Base-by-base conservation (phyloP, 768 basidiomycete genomes). In the Lentinula raphanica region DNA sequence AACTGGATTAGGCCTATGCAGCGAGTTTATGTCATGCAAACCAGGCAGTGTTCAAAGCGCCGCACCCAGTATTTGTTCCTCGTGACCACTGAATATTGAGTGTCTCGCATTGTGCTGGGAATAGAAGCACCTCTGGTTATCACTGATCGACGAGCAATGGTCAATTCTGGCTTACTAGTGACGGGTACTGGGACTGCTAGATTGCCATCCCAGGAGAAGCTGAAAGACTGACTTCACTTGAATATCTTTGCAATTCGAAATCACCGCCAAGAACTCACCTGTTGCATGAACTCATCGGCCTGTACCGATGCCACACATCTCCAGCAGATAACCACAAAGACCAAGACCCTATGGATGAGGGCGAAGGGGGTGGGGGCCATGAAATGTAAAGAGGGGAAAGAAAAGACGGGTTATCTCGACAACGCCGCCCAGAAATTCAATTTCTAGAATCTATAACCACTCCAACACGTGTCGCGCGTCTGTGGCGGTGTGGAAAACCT, bases 1-100 rank as follows among this genome's bases (percentile, higher is more conserved):
- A 5, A 67, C 68, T 3, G 82, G 81, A 62, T 80, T 78, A 7
- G 82, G 83, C 5, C 85, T 86, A 51, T 19, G 19, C 12, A n/a
- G 59, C 57, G 46, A 35, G 60, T 38, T 56, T 23, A 54, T 46
- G 27, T 49, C 19, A 48, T 28, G 6, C 35, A 42, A 54, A 32
- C n/a, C 25, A 39, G 35, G 42, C 54, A 39, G 13, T 21, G 15
- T 38, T 27, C 13, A 55, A 25, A 15, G 58, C 66, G n/a, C n/a
- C n/a, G 31, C 60, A 79, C 79, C 79, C 79, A 27, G 69, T 35
- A 39, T 57, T 71, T 21, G 75, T 76, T 27, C 72, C 65, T 44
- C 80, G 66, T 31, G 62, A 60, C 79, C 79, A 81, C 36, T 62
- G 70, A 29, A 80, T 69, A 49, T 75, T 70, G 23, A 79, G 74